phyloP scores from a whole-genome alignment of 1,284 basidiomycete species.

The Ceratobasidium sp. region DNA sequence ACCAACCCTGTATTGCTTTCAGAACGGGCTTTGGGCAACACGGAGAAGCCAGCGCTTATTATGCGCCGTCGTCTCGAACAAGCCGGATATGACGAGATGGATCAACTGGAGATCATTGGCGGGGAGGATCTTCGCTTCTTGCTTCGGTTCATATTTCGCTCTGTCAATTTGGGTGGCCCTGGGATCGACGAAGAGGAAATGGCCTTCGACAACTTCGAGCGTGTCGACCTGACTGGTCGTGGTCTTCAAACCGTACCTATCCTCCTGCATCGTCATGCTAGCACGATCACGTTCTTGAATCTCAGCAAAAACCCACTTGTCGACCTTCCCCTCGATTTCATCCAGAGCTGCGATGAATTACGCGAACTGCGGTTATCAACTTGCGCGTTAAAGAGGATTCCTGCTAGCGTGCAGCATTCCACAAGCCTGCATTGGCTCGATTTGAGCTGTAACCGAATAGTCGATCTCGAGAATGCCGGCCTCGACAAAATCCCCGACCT shows the following conservation, averaged over 20 bases:
- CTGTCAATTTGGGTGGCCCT: conserved; percentile 49
- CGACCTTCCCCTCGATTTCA: conserved; percentile 95
- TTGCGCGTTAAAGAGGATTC: conserved; percentile 94
- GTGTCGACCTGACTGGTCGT: conserved; percentile 82
- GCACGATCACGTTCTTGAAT: conserved; percentile 84
- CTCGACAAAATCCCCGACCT: conserved; percentile 80
- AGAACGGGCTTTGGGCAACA: conserved; percentile 82
- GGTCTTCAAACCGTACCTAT: conserved; percentile 91
- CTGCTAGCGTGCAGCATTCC: conserved; percentile 80
- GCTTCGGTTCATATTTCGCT: conserved; percentile 78
- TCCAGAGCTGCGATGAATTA: conserved; percentile 84
- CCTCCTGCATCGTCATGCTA: conserved; percentile 83
- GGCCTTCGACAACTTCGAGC: conserved; percentile 74
- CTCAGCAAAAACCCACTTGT: conserved; percentile 95
- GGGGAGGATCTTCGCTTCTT: conserved; percentile 85
- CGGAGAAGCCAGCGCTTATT: conserved; percentile 85
- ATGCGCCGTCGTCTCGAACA: conserved; percentile 85
- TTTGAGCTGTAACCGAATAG: conserved; percentile 91
- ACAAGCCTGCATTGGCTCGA: conserved; percentile 81
- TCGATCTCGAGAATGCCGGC: conserved; percentile 84
- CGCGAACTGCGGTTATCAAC: conserved; percentile 88
- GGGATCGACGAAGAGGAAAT: conserved; percentile 65
- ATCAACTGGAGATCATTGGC: conserved; percentile 80
- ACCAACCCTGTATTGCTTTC: conserved; percentile 26
- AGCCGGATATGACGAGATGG: conserved; percentile 86